Conservation (phyloP, 441 rosid genomes). For the Caryocar brasiliense region DNA sequence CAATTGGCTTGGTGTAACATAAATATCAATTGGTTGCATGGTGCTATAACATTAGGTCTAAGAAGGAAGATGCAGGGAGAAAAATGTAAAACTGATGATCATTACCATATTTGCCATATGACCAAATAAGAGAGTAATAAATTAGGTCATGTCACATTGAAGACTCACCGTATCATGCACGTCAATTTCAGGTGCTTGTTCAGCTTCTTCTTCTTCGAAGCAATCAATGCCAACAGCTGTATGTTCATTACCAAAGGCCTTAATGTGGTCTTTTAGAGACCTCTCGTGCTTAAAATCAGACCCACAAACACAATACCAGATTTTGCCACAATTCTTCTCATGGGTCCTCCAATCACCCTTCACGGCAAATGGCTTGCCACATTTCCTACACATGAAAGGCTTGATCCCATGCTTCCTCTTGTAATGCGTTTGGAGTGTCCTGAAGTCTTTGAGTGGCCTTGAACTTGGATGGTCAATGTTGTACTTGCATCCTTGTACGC, state of each 20-base stretch:
- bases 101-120: no score
- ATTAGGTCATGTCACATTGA: no score
- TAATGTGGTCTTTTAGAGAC: conserved; percentile 54
- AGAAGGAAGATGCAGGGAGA: no score
- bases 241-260: conserved; percentile 55
- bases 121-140: no score
- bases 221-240: conserved; percentile 23
- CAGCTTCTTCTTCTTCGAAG: conserved; percentile 42
- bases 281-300: conserved; percentile 65
- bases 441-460: conserved; percentile 56
- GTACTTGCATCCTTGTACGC: conserved; percentile 50
- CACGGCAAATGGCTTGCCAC: conserved; percentile 60
- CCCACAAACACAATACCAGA: conserved; percentile 59
- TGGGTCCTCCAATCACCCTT: conserved; percentile 77
- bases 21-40: no score
- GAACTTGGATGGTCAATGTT: conserved; percentile 59
- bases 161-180: conserved; percentile 21
- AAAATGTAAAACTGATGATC: no score
- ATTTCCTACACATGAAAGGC: conserved; percentile 55
- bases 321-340: conserved; percentile 63
- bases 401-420: conserved; percentile 62
- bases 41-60: no score
- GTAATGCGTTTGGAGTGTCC: conserved; percentile 73
- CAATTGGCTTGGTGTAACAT: no score
- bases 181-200: conserved; percentile 40